phyloP scores from a whole-genome alignment of 345 rosid genomes.

The Eucalyptus urophylla region DNA sequence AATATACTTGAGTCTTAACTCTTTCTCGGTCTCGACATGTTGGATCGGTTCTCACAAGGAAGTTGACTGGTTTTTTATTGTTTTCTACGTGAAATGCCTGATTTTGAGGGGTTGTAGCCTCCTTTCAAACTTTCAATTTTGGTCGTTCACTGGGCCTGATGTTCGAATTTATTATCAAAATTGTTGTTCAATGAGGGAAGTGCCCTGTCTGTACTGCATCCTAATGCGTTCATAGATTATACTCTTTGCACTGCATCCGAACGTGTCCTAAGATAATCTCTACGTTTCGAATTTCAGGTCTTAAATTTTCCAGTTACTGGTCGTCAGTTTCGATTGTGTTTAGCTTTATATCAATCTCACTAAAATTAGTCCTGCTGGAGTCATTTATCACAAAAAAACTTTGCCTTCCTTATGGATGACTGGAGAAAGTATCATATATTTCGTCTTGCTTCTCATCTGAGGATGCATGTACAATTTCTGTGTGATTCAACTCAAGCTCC shows the following conservation, averaged over 20 bases:
- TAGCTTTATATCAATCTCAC: background rate
- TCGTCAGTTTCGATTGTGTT: background rate
- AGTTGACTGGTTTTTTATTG: background rate
- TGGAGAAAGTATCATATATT: background rate
- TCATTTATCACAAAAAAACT: background rate
- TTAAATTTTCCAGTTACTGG: background rate
- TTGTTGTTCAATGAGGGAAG: background rate
- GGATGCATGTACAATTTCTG: background rate
- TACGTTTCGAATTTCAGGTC: background rate
- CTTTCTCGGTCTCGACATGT: background rate
- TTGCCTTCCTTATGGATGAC: background rate
- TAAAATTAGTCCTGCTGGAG: background rate
- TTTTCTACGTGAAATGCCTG: background rate
- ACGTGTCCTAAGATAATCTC: background rate
- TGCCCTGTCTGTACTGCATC: background rate
- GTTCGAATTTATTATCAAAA: background rate
- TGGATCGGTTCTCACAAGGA: background rate
- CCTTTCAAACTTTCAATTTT: background rate
- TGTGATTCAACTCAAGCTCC: background rate
- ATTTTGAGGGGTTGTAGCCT: background rate
- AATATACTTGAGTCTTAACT: background rate
- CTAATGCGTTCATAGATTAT: background rate
- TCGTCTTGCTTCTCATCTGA: background rate
- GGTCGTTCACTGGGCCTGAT: background rate
- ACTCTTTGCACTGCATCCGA: background rate